Evolutionary conservation across 306 rosid species (phyloP), one percentile per base, ranked within the genome.

Genomic region (Pyrus pyrifolia): DNA sequence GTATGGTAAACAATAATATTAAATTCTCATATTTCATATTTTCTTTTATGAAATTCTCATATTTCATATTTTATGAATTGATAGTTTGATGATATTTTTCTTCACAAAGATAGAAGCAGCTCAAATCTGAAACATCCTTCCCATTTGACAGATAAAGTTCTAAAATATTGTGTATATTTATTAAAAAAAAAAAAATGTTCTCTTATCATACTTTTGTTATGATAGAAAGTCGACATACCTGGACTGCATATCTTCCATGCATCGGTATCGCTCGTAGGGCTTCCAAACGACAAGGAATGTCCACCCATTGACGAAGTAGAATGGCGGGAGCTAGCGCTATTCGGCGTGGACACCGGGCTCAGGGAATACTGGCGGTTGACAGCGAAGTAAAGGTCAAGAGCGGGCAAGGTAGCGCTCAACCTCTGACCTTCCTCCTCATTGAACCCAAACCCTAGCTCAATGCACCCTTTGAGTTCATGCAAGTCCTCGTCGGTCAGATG

Each of bases 361-460:
- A 78, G 77, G 0, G 92, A 85, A 0, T 91, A 11, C 72, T 92
- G 93, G 3, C 99, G 85, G 75, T 92, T 90, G 4, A 95, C 97
- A 1, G 97, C 99, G 18, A 95, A 95, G 57, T 95, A 95, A 6
- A 95, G 91, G 74, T 95, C 99, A 0, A 95, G 91, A 55, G 99
- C 99, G 0, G 99, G 99, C 81, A 95, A 84, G 4, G 99, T 95
- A 40, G 83, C 80, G 61, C 97, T 88, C 4, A 95, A 68, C 23
- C 53, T 81, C 29, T 92, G 98, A 3, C 96, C 97, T 13, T 90
- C 90, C 75, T 92, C 99, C 53, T 95, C 99, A 5, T 89, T 92
- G 83, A 95, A 95, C 25, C 97, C 97, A 46, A 95, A 95, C 27
- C 99, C 99, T 7, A 95, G 84, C 72, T 95, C 97, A 27, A 95